Base-by-base conservation (phyloP, 257 asterid genomes). In the Nicotiana tabacum region DNA sequence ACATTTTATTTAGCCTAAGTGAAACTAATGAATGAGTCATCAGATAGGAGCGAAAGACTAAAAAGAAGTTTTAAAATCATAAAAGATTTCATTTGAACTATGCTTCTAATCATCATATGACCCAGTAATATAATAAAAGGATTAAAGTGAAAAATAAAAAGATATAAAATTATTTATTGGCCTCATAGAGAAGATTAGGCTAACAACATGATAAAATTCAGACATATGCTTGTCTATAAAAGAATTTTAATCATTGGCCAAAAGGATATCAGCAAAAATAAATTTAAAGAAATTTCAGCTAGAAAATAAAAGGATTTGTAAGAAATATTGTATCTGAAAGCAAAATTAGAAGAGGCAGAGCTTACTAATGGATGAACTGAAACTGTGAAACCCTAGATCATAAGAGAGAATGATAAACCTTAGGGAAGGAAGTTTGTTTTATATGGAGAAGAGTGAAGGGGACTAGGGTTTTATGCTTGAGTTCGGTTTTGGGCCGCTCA, bases 111-210 rank as follows among this genome's bases (percentile, higher is more conserved):
- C 85, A 83, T 84, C 87, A 82, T 51, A 55, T 77, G 85, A 62
- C 87, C 53, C 65, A 10, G 16, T 12, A 53, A 10, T 12, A 53
- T 48, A 55, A 46, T 62, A 55, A 83, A 8, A 43, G 82, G 53
- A 32, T 1, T 16, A 4, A n/a, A 62, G 35, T 5, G 18, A 7
- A 24, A 11, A 37, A 17, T 3, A 35, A 15, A 4, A 4, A 9
- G 12, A 29, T 8, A 15, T 16, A 37, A 76, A 64, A 3, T 1
- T 32, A 18, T 27, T 1, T 35, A 8, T 35, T n/a, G 88, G 91
- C 90, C 92, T 88, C 91, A 90, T 88, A 83, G 88, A 88, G 88
- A 90, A 90, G 88, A 87, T 87, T 87, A 87, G 85, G 62, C 21
- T 76, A 74, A 77, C 90, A 87, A 85, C 90, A 87, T 9, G 81